These are phyloP conservation scores for Papiliotrema laurentii DNA, from an alignment of 1,284 basidiomycete genomes.

Conservation along the genomic window DNA sequence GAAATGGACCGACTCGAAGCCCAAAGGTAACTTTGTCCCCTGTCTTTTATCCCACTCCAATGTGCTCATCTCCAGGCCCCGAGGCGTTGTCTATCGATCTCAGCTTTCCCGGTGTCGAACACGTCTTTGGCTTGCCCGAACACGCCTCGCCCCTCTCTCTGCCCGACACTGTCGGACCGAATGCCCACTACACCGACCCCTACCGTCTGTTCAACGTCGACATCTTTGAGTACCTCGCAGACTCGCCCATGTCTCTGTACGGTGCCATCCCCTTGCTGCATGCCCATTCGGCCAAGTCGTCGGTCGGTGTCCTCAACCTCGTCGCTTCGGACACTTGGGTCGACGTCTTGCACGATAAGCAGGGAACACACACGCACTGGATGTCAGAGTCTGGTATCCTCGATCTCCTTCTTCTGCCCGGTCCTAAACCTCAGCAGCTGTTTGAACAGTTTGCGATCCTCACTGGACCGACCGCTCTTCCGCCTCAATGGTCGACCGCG, in stretches of 20 bases:
- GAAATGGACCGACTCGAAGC: constrained; percentile 85
- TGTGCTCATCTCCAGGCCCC: constrained; percentile 60
- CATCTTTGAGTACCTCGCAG: constrained; percentile 93
- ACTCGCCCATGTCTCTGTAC: constrained; percentile 87
- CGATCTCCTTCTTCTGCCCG: constrained; percentile 89
- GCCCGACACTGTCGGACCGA: constrained; percentile 61
- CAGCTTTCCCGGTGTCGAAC: constrained; percentile 81
- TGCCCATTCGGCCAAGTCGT: constrained; percentile 73
- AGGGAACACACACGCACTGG: constrained; percentile 80
- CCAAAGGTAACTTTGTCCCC: constrained; percentile 64
- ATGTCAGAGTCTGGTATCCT: constrained; percentile 94
- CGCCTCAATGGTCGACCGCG: constrained; percentile 84
- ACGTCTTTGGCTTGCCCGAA: constrained; percentile 94
- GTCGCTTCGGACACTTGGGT: constrained; percentile 93
- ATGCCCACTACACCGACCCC: constrained; percentile 74
- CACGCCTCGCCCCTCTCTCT: constrained; percentile 88
- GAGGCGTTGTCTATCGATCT: constrained; percentile 92
- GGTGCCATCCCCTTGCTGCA: constrained; percentile 90
- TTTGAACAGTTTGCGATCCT: constrained; percentile 81
- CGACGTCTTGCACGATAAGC: constrained; percentile 68
- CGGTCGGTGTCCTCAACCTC: constrained; percentile 88
- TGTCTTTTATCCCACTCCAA: not conserved
- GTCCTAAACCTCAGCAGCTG: constrained; percentile 72
- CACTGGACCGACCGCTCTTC: constrained; percentile 80
- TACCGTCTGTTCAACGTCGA: constrained; percentile 95